phyloP scores from a whole-genome alignment of 2,329 filamentous ascomycete species.

The Arthrobotrys musiformis region DNA sequence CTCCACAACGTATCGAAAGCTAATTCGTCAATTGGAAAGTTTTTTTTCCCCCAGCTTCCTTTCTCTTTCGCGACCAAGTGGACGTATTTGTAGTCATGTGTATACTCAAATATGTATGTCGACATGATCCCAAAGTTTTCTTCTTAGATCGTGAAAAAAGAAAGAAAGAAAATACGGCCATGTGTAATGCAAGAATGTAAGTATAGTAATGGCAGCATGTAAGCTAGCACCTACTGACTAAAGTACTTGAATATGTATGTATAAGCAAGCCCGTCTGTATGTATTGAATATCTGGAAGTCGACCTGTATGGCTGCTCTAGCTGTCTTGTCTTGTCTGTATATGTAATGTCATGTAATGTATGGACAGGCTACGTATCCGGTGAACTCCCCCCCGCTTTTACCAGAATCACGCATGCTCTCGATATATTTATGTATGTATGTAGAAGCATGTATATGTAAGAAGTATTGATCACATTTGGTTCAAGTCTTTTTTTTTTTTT shows the following conservation, averaged over 20 bases:
- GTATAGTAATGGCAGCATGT: background rate
- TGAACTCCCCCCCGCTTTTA: slow-evolving; percentile 1
- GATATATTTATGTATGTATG: too few species aligned
- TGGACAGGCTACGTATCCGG: slow-evolving; percentile 13
- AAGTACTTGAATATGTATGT: background rate
- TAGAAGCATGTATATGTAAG: too few species aligned
- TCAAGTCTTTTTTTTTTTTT: too few species aligned
- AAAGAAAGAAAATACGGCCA: background rate
- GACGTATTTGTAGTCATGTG: background rate
- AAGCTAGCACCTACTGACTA: too few species aligned
- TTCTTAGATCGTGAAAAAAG: background rate
- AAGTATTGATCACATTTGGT: too few species aligned
- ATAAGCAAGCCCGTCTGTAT: background rate
- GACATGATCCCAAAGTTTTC: background rate
- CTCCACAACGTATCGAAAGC: slow-evolving; percentile 37
- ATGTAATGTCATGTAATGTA: background rate
- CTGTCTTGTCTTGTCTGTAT: background rate
- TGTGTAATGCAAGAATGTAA: background rate
- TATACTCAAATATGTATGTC: background rate
- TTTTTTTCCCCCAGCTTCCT: background rate
- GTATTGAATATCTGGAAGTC: background rate
- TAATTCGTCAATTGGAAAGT: slow-evolving; percentile 34
- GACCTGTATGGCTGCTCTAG: background rate
- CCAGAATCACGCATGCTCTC: background rate
- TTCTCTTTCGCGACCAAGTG: background rate